Base-by-base conservation (phyloP, 2,329 filamentous ascomycete species). In the Botrytis elliptica region DNA sequence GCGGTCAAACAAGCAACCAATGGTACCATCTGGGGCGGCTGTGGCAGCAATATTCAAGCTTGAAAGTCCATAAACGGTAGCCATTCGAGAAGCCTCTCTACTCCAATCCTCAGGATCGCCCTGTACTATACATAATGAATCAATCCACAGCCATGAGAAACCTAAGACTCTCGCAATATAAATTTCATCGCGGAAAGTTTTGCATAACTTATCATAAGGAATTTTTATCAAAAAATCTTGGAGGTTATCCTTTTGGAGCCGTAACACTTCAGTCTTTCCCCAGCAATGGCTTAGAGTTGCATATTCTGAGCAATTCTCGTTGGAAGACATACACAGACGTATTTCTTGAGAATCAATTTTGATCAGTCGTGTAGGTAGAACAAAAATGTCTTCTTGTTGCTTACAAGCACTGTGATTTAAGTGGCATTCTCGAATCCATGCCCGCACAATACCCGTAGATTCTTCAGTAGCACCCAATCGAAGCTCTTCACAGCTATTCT, bases 401-500 rank as follows among this genome's bases (percentile, higher is more conserved):
- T 12, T n/a, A 52, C 25, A 52, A 14, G 49, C 25, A 52, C 10
- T 52, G 12, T 52, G 49, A 52, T 2, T n/a, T 16, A 0, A 52
- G 7, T 0, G 3, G 49, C 49, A 52, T 14, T n/a, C 12, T n/a
- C 5, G 25, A n/a, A 52, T 25, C 49, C 49, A 52, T n/a, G 12
- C 12, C 25, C 2, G 49, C 12, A 0, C 49, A 52, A 52, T 25
- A n/a, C 0, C 49, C 5, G 49, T 3, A 14, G 25, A 52, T 52
- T 52, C 10, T n/a, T n/a, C 4, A 52, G 49, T 52, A 7, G 10
- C 7, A n/a, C 49, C 25, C 1, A 52, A 52, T n/a, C 4, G 49
- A n/a, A 52, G 1, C 3, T 7, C 0, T 0, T 52, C 25, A 4
- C 1, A 1, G 2, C 0, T 1, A 3, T 52, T 52, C 12, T 52